Evolutionary conservation across 768 basidiomycete genomes (phyloP).

Genomic region (Coprinellus aureogranulatus): DNA sequence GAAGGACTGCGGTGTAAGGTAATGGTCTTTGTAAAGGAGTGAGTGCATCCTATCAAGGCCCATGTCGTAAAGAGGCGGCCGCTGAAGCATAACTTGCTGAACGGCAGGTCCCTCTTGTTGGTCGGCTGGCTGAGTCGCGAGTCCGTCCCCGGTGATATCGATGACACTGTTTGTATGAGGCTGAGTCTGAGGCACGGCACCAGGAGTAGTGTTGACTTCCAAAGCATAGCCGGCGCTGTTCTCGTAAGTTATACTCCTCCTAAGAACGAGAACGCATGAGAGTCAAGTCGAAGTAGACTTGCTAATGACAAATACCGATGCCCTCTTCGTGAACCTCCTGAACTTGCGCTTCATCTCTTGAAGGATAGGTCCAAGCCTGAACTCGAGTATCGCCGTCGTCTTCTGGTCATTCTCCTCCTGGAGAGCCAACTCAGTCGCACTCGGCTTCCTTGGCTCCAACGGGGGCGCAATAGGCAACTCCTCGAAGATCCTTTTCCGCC

Average conservation of each 20-base stretch:
- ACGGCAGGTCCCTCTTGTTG: slow-evolving; percentile 12
- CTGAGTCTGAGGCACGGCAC: slow-evolving; percentile 23
- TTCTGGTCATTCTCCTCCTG: slow-evolving; percentile 82
- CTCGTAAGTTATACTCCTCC: slow-evolving; percentile 71
- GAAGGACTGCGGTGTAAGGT: slow-evolving; percentile 86
- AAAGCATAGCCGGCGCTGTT: slow-evolving; percentile 7
- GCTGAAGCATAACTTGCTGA: slow-evolving; percentile 23
- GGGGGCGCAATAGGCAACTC: slow-evolving; percentile 87
- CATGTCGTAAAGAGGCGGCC: slow-evolving; percentile 69
- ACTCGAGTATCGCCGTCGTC: slow-evolving; percentile 78
- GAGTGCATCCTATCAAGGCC: slow-evolving; percentile 90
- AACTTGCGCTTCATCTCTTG: slow-evolving; percentile 89
- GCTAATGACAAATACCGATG: slow-evolving; percentile 51
- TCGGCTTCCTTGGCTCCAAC: slow-evolving; percentile 78
- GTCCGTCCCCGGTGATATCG: slow-evolving; percentile 42
- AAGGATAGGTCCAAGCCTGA: slow-evolving; percentile 86
- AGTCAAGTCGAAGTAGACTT: not conserved
- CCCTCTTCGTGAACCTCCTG: slow-evolving; percentile 82
- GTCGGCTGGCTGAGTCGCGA: slow-evolving; percentile 25
- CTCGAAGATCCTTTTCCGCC: slow-evolving; percentile 82
- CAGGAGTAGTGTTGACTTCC: slow-evolving; percentile 22
- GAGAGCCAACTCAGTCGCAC: slow-evolving; percentile 74
- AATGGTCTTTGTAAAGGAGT: slow-evolving; percentile 79
- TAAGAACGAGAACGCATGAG: slow-evolving; percentile 23
- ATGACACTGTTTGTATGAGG: slow-evolving; percentile 44